Conservation (phyloP, 2,329 filamentous ascomycete genomes). For the Neofusicoccum laricinum region DNA sequence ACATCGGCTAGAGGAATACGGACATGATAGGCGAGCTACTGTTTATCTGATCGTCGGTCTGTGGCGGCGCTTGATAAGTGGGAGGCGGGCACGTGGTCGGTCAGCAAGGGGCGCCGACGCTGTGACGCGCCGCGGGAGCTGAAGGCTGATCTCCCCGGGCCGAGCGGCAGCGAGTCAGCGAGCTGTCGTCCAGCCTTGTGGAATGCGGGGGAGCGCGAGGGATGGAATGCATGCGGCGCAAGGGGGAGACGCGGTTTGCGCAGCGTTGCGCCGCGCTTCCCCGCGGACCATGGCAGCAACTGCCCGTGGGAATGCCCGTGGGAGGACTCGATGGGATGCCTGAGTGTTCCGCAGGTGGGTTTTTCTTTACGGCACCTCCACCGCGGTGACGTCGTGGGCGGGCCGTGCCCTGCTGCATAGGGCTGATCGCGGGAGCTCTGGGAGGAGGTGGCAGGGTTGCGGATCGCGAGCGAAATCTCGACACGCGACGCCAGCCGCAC, state of each 20-base stretch:
- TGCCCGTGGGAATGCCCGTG: background rate
- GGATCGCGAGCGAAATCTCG: slow-evolving; percentile 2
- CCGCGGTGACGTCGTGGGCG: background rate
- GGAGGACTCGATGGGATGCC: background rate
- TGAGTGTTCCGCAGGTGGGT: background rate
- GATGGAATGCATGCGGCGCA: background rate
- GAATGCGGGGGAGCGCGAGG: background rate
- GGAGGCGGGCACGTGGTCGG: background rate
- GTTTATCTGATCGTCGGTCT: too few relatives aligned
- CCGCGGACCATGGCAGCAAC: background rate
- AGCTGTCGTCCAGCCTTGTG: background rate
- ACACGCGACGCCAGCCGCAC: background rate
- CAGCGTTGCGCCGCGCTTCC: too few relatives aligned
- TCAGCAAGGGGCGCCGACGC: background rate
- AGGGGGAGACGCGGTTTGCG: too few relatives aligned
- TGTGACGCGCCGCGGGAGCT: background rate
- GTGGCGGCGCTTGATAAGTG: background rate
- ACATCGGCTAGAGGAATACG: too few relatives aligned
- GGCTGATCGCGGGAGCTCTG: background rate
- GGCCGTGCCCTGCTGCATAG: background rate
- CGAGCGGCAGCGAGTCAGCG: background rate
- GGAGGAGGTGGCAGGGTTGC: background rate
- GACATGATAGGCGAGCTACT: too few relatives aligned
- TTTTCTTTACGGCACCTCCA: background rate
- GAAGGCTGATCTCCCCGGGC: background rate